A percentile compares a stretch with the other conserved stretches of the same genome.
Evolutionary conservation across 371 early-diverging fungal genomes (phyloP).

Genomic region (Lichtheimia ramosa): DNA sequence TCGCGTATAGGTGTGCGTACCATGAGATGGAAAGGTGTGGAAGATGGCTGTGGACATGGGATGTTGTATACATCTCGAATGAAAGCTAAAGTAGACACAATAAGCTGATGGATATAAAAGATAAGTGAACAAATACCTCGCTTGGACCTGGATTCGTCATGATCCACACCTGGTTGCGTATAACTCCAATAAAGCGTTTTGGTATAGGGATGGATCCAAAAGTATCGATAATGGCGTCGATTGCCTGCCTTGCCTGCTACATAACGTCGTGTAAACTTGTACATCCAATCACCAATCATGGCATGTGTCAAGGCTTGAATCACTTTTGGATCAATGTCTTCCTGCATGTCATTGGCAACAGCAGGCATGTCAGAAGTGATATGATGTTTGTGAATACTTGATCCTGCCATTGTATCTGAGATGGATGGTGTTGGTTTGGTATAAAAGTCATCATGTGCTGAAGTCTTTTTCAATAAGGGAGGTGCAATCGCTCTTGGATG

Average conservation of each 20-base stretch:
- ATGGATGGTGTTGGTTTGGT: not conserved
- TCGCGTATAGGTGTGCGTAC: constrained; percentile 68
- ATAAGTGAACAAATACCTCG: constrained; percentile 26
- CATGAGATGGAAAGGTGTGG: constrained; percentile 57
- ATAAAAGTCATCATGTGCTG: not conserved
- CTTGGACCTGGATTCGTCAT: constrained; percentile 53
- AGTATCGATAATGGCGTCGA: constrained; percentile 47
- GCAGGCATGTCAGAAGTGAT: not conserved
- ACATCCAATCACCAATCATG: constrained; percentile 82
- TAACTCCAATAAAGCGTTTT: constrained; percentile 78
- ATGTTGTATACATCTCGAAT: constrained; percentile 60
- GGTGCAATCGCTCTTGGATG: not conserved
- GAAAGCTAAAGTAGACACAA: constrained; percentile 38
- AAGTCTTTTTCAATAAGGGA: not conserved
- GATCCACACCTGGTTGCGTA: constrained; percentile 63
- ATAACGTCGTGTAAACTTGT: constrained; percentile 70
- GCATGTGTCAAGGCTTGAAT: constrained; percentile 73
- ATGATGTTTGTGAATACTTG: not conserved
- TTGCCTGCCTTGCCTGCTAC: constrained; percentile 43
- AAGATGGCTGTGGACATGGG: constrained; percentile 36
- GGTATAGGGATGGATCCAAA: constrained; percentile 89
- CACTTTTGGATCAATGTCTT: not conserved
- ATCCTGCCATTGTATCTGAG: not conserved
- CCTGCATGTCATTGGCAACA: constrained; percentile 54
- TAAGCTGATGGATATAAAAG: not conserved